A percentile compares a stretch with the other conserved stretches of the same genome.
These are phyloP conservation scores for Mycena galopus DNA, from an alignment of 768 basidiomycete species.

Conservation along the genomic window DNA sequence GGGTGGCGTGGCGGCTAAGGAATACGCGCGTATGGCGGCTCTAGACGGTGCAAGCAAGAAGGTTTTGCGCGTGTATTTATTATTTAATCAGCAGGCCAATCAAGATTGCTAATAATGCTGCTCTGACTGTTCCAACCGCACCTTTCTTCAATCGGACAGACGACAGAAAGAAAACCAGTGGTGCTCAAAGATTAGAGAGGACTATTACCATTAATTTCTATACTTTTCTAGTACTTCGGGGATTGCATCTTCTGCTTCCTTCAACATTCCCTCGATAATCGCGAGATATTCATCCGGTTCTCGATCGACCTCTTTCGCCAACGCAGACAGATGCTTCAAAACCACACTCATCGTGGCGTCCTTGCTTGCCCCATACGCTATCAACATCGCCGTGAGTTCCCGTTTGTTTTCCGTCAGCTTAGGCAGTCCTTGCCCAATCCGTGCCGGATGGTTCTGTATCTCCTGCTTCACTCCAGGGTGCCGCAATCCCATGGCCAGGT, in stretches of 20 bases:
- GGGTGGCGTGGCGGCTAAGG: conserved; percentile 69
- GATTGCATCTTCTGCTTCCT: neutral
- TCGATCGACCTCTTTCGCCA: neutral
- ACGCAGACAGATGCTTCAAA: neutral
- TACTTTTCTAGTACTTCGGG: neutral
- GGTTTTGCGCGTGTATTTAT: no score
- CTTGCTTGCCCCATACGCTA: conserved; percentile 1
- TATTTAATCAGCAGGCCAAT: no score
- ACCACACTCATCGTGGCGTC: neutral
- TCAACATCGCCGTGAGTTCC: neutral
- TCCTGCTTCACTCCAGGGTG: neutral
- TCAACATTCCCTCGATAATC: neutral
- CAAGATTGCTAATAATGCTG: no score
- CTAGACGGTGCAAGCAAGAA: neutral
- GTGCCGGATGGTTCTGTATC: neutral
- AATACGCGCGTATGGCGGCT: conserved; percentile 38
- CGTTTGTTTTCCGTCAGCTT: neutral
- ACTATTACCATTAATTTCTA: no score
- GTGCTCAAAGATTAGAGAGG: no score
- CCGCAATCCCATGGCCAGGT: conserved; percentile 12
- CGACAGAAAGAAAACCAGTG: no score
- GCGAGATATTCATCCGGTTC: neutral
- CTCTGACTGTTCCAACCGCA: no score
- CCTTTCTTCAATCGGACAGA: no score
- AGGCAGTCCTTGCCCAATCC: no score